Conservation (phyloP, 1,284 basidiomycete genomes). For the Sphagnurus paluster region DNA sequence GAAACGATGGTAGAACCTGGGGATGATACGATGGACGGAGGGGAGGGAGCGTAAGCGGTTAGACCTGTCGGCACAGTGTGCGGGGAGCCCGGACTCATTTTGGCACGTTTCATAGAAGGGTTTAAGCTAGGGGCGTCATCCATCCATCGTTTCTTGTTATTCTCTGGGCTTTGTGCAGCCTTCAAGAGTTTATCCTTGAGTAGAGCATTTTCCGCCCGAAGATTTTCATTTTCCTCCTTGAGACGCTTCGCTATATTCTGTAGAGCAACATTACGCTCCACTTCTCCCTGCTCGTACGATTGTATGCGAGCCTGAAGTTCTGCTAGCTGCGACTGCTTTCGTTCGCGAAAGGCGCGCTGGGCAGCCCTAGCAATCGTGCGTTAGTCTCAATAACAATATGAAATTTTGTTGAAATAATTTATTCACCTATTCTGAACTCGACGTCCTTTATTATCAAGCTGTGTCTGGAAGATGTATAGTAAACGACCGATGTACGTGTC, state of each 20-base stretch:
- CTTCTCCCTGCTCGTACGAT: slow-evolving; percentile 87
- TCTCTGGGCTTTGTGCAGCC: slow-evolving; percentile 44
- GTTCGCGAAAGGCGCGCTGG: slow-evolving; percentile 88
- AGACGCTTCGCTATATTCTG: slow-evolving; percentile 84
- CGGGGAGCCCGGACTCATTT: slow-evolving; percentile 32
- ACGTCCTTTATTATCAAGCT: slow-evolving; percentile 60
- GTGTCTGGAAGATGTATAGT: slow-evolving; percentile 7
- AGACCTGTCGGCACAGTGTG: slow-evolving; percentile 26
- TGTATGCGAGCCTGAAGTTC: slow-evolving; percentile 87
- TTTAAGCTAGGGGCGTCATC: slow-evolving; percentile 43
- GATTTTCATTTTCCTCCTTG: slow-evolving; percentile 83
- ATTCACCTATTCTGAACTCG: slow-evolving; percentile 76
- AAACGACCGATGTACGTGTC: background rate
- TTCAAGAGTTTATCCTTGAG: slow-evolving; percentile 62
- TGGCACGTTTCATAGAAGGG: slow-evolving; percentile 47
- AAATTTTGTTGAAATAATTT: slow-evolving; percentile 1
- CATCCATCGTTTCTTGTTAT: slow-evolving; percentile 56
- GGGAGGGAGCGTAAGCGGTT: slow-evolving; percentile 33
- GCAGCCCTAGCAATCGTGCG: slow-evolving; percentile 60
- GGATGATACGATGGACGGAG: slow-evolving; percentile 53
- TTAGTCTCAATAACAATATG: slow-evolving; percentile 1
- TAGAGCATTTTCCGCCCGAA: slow-evolving; percentile 62
- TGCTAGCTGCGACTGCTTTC: slow-evolving; percentile 88
- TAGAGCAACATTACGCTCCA: slow-evolving; percentile 84
- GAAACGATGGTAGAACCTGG: slow-evolving; percentile 47